phyloP scores from a whole-genome alignment of 139 green algal genomes.

The Chlamydomonas sp. region DNA sequence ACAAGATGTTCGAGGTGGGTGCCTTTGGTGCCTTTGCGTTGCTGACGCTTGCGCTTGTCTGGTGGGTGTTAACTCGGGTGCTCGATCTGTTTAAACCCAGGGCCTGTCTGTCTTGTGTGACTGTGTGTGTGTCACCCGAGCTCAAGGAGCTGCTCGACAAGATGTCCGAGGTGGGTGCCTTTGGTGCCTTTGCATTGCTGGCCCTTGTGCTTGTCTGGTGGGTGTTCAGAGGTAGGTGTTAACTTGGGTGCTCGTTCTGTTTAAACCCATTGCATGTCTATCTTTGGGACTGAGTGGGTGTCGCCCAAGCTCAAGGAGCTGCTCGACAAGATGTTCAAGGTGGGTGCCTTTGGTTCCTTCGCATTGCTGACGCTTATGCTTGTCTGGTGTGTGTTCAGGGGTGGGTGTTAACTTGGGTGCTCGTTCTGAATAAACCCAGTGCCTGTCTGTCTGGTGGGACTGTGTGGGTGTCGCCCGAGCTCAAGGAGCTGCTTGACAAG shows the following conservation, averaged over 20 bases:
- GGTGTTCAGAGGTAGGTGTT: neutral
- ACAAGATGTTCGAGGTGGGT: constrained; percentile 51
- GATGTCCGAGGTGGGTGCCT: neutral
- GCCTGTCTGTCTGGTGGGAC: too few species aligned
- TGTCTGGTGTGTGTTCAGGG: neutral
- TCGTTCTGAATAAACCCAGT: too few species aligned
- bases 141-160: neutral
- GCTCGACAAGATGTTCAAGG: constrained; percentile 55
- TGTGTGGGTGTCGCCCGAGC: constrained; percentile 33
- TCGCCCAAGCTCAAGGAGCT: constrained; percentile 40
- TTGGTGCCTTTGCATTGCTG: neutral
- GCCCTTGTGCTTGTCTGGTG: neutral
- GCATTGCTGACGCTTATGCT: neutral
- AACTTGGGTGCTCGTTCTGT: neutral
- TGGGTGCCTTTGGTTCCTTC: neutral
- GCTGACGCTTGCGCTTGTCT: neutral
- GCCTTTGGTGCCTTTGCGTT: neutral
- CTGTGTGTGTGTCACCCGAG: too few species aligned
- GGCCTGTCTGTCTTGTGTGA: too few species aligned
- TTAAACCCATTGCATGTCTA: too few species aligned
- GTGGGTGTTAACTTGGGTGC: neutral
- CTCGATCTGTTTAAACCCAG: too few species aligned
- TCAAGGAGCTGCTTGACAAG: constrained; percentile 48
- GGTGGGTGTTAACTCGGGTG: neutral
- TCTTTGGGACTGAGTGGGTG: constrained; percentile 11